Conservation (phyloP, 768 basidiomycete genomes). For the Cystofilobasidium macerans region DNA sequence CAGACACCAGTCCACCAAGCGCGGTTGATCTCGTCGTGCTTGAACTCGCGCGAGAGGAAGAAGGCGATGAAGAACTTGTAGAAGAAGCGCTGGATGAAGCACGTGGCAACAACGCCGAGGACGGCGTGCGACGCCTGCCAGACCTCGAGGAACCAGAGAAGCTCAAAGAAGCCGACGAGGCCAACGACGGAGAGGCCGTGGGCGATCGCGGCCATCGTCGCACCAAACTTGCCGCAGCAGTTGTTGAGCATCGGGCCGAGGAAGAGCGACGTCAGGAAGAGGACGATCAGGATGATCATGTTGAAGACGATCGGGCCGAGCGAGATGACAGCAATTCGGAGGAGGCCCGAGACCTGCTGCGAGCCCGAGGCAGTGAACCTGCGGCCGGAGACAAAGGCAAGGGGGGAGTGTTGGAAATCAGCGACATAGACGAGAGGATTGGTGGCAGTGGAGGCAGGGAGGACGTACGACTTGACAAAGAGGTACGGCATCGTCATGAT, state of each 20-base stretch:
- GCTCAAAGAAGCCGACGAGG: slow-evolving; percentile 80
- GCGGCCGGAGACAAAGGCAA: not conserved
- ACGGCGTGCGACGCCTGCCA: slow-evolving; percentile 90
- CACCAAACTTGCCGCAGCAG: slow-evolving; percentile 77
- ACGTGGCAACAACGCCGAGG: slow-evolving; percentile 79
- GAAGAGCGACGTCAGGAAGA: slow-evolving; percentile 85
- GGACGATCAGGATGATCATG: slow-evolving; percentile 67
- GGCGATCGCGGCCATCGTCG: slow-evolving; percentile 80
- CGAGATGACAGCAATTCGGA: slow-evolving; percentile 85
- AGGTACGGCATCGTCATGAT: slow-evolving; percentile 80
- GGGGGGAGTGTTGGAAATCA: not conserved
- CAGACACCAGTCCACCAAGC: slow-evolving; percentile 96
- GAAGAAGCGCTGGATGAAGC: slow-evolving; percentile 74
- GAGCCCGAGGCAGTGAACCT: slow-evolving; percentile 27
- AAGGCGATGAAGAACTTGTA: slow-evolving; percentile 90
- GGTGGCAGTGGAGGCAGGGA: not conserved
- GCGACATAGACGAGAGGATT: not conserved
- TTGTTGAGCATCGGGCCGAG: slow-evolving; percentile 65
- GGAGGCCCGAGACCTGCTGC: slow-evolving; percentile 62
- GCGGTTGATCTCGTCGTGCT: slow-evolving; percentile 95
- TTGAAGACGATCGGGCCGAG: slow-evolving; percentile 95
- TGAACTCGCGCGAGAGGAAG: slow-evolving; percentile 85
- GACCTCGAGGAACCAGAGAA: slow-evolving; percentile 88
- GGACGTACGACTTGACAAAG: slow-evolving; percentile 42
- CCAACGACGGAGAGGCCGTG: slow-evolving; percentile 73